Conservation (phyloP, 805 yeast genomes). For the Geotrichum ghanense region DNA sequence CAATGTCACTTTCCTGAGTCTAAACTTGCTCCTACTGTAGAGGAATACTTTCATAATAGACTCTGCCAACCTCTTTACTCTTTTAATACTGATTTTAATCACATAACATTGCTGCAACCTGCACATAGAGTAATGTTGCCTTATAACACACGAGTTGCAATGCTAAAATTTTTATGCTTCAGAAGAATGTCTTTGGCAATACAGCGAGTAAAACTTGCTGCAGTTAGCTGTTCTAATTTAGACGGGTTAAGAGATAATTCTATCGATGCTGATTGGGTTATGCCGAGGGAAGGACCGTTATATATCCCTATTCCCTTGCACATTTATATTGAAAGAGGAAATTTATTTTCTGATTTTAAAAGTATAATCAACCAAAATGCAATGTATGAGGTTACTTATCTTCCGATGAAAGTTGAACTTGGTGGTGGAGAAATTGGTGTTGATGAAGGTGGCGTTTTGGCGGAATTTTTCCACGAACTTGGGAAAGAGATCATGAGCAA, state of each 20-base stretch:
- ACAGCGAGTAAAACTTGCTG: neutral
- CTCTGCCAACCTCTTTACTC: neutral
- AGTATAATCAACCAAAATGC: no score
- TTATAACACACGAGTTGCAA: neutral
- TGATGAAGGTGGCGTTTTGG: conserved; percentile 24
- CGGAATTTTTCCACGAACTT: conserved; percentile 18
- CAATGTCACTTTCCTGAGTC: neutral
- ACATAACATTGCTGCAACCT: neutral
- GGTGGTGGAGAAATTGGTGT: conserved; percentile 20
- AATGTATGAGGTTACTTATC: conserved; percentile 8
- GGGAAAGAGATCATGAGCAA: conserved; percentile 15
- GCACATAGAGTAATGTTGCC: neutral
- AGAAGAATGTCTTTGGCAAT: neutral
- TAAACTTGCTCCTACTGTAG: neutral
- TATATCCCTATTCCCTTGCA: conserved; percentile 4
- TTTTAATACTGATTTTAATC: neutral
- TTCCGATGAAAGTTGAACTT: conserved; percentile 20
- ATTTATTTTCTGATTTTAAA: conserved; percentile 9
- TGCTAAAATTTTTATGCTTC: neutral
- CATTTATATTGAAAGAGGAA: conserved; percentile 14
- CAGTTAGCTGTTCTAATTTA: neutral
- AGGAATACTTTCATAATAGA: neutral
- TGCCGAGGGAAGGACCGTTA: neutral
- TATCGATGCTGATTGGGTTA: neutral
- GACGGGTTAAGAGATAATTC: neutral